These are phyloP conservation scores for Phytophthora constricta DNA, from an alignment of 352 stramenopile genomes.

Conservation along the genomic window DNA sequence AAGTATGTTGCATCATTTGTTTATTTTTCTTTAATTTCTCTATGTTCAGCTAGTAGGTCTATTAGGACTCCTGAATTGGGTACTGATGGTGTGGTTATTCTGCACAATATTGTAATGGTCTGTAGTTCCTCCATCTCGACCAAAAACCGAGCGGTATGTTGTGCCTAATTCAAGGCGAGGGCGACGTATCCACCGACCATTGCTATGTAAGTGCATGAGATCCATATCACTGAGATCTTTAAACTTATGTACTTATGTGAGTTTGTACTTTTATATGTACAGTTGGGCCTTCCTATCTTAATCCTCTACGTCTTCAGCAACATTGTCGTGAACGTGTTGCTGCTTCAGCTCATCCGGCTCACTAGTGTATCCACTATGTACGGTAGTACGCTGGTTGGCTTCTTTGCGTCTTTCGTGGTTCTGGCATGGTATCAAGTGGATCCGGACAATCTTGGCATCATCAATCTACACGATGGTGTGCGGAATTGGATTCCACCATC, in stretches of 20 bases:
- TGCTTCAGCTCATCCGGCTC: slow-evolving; percentile 77
- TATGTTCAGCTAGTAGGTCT: too few relatives aligned
- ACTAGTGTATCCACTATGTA: slow-evolving; percentile 86
- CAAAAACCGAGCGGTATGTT: slow-evolving; percentile 83
- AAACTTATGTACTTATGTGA: background rate
- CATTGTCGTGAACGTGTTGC: slow-evolving; percentile 77
- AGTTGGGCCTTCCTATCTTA: slow-evolving; percentile 79
- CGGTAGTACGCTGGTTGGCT: slow-evolving; percentile 70
- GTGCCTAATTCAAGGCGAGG: slow-evolving; percentile 81
- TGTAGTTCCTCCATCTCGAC: slow-evolving; percentile 65
- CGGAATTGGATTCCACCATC: slow-evolving; percentile 78
- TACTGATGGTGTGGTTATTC: too few relatives aligned
- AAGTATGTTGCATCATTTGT: slow-evolving; percentile 34
- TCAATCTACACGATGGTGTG: slow-evolving; percentile 60
- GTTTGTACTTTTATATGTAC: slow-evolving; percentile 5
- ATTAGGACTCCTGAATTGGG: too few relatives aligned
- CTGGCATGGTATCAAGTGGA: slow-evolving; percentile 84
- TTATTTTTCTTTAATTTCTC: background rate
- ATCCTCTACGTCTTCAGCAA: slow-evolving; percentile 80
- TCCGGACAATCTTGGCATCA: slow-evolving; percentile 66
- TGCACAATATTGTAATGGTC: background rate
- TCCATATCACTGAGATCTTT: too few relatives aligned
- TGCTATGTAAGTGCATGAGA: slow-evolving; percentile 62
- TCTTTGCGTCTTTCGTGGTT: slow-evolving; percentile 74
- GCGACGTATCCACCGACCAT: slow-evolving; percentile 68